Conservation (phyloP, 352 stramenopile species). For the Plasmopara halstedii region DNA sequence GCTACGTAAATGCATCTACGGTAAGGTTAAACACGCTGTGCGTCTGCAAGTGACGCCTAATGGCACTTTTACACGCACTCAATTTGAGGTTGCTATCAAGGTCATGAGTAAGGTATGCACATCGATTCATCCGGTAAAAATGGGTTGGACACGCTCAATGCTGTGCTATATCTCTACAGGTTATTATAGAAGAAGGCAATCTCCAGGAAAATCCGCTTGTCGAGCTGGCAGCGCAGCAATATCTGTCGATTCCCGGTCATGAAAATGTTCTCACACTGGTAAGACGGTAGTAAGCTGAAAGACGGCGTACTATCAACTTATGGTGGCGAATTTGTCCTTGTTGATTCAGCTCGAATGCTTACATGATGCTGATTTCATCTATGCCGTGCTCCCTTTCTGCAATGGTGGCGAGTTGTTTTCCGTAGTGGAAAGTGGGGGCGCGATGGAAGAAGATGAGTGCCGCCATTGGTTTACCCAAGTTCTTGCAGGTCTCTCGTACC, state of each 20-base stretch:
- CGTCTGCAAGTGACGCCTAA: conserved; percentile 67
- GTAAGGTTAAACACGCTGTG: conserved; percentile 83
- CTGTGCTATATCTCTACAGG: conserved; percentile 20
- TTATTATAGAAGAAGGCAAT: conserved; percentile 82
- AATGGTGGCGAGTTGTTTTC: conserved; percentile 81
- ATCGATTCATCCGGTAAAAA: neutral
- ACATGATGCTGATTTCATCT: conserved; percentile 80
- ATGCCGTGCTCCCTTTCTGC: conserved; percentile 78
- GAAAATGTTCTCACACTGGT: conserved; percentile 80
- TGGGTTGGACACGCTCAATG: neutral
- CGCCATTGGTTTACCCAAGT: conserved; percentile 83
- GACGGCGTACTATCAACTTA: neutral
- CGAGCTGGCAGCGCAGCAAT: conserved; percentile 80
- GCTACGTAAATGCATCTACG: conserved; percentile 83
- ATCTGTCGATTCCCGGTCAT: conserved; percentile 70
- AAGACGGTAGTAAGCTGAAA: conserved; percentile 10
- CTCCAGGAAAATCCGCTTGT: conserved; percentile 83
- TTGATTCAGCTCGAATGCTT: conserved; percentile 62
- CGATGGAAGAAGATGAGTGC: conserved; percentile 69
- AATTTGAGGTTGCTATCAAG: conserved; percentile 79
- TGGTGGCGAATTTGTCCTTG: neutral
- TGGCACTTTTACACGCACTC: conserved; percentile 72
- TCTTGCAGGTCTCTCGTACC: conserved; percentile 64
- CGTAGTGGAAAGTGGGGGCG: conserved; percentile 70
- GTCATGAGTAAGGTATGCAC: conserved; percentile 78